Evolutionary conservation across 2,329 filamentous ascomycete genomes (phyloP), one percentile per base, ranked within the genome.

Genomic region (Berkeleyomyces basicola): DNA sequence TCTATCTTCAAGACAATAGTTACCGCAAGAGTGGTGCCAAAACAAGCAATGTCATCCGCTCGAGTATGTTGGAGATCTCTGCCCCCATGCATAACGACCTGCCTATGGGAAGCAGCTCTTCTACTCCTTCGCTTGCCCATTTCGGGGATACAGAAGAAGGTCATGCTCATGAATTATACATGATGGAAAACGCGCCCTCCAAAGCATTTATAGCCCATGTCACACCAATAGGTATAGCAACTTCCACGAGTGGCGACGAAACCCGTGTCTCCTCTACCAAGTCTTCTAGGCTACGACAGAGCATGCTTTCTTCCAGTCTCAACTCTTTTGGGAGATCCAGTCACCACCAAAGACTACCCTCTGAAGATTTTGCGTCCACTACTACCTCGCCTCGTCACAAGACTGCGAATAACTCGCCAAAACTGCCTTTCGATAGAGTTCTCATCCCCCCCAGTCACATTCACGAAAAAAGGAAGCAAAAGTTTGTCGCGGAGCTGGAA

Each of bases 51-150:
- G 51, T 70, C 72, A n/a, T 37, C 58, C 49, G 47, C 14, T 33
- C 53, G 16, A 53, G 6, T n/a, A 71, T 71, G 42, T 70, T 76
- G 23, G 70, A 75, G 49, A 78, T 79, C 46, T 77, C 76, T 6
- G 69, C 72, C 14, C 76, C 77, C 0, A 65, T 76, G 6, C 69
- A 71, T 43, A 68, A 70, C 14, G 61, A 59, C 16, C 57, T 51
- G n/a, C 42, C 62, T 14, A 33, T 44, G 14, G 58, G 49, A 6
- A 53, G 37, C 4, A 43, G 46, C 6, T 53, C 58, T n/a, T 46
- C 53, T 3, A 49, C 51, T 33, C 60, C 4, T 4, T 46, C 40
- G 33, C 59, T 64, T 43, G 63, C 65, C 43, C 62, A 65, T n/a
- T 64, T 67, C 46, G 65, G 66, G 23, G 11, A 57, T 37, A 43